Evolutionary conservation across 2,329 filamentous ascomycete genomes (phyloP).

Genomic region (Cercospora sp.): DNA sequence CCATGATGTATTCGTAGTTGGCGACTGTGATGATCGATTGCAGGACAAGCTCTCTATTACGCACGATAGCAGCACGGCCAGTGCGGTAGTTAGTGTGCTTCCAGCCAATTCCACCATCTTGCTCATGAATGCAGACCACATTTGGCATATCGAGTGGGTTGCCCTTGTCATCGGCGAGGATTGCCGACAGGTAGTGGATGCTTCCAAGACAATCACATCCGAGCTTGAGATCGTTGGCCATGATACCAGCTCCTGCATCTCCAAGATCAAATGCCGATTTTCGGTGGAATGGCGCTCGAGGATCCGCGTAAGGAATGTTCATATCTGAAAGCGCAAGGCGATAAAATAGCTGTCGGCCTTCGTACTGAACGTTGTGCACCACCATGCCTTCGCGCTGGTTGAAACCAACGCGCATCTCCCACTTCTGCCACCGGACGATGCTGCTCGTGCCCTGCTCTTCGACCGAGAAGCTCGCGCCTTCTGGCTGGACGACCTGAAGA

Average conservation of each 20-base stretch:
- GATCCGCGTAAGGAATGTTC: constrained; percentile 64
- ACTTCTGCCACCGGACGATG: constrained; percentile 64
- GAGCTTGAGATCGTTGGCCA: constrained; percentile 68
- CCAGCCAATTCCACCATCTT: constrained; percentile 68
- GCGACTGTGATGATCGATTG: constrained; percentile 65
- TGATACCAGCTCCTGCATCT: constrained; percentile 65
- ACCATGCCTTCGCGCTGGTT: constrained; percentile 67
- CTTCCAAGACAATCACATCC: constrained; percentile 71
- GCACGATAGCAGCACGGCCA: constrained; percentile 59
- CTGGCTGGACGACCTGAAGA: constrained; percentile 69
- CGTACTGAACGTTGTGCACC: constrained; percentile 60
- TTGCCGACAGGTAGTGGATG: constrained; percentile 65
- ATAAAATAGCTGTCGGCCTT: constrained; percentile 64
- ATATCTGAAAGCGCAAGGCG: constrained; percentile 67
- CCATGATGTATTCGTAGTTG: constrained; percentile 70
- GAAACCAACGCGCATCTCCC: constrained; percentile 62
- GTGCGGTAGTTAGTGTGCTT: constrained; percentile 71
- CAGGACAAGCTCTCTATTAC: constrained; percentile 63
- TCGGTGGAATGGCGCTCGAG: constrained; percentile 66
- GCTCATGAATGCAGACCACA: constrained; percentile 69
- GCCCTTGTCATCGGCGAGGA: constrained; percentile 42
- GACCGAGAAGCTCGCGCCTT: constrained; percentile 67
- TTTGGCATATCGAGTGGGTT: constrained; percentile 63
- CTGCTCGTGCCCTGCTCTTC: constrained; percentile 51
- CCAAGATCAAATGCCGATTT: constrained; percentile 71